phyloP scores from a whole-genome alignment of 805 yeast genomes.

The Debaryomyces castellii region DNA sequence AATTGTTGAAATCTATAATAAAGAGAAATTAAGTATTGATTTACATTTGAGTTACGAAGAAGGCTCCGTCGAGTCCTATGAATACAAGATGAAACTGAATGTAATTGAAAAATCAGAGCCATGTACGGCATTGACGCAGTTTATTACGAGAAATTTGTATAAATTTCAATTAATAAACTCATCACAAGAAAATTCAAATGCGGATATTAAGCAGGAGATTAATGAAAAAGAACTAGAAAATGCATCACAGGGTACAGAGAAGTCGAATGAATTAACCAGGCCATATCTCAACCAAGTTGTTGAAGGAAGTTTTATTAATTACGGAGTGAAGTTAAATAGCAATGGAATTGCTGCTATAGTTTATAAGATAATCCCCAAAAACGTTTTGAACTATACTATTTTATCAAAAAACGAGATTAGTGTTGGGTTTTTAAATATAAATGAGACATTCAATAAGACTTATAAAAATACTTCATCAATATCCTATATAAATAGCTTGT shows the following conservation, averaged over 20 bases:
- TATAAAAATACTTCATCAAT: slow-evolving; percentile 18
- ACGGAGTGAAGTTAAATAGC: slow-evolving; percentile 17
- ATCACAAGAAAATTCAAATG: slow-evolving; percentile 8
- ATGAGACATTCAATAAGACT: slow-evolving; percentile 4
- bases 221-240: slow-evolving; percentile 2
- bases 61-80: slow-evolving; percentile 17
- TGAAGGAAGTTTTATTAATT: slow-evolving; percentile 28
- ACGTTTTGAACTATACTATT: slow-evolving; percentile 25
- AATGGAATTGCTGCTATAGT: slow-evolving; percentile 21
- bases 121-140: slow-evolving; percentile 11
- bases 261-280: slow-evolving; percentile 8
- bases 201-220: slow-evolving; percentile 6
- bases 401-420: slow-evolving; percentile 22
- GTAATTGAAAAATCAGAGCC: not conserved
- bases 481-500: slow-evolving; percentile 19
- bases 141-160: slow-evolving; percentile 19
- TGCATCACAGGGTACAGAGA: not conserved
- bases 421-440: slow-evolving; percentile 23
- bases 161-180: slow-evolving; percentile 21
- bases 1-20: slow-evolving; percentile 2
- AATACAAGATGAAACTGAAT: slow-evolving; percentile 4
- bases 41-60: slow-evolving; percentile 16
- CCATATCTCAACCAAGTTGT: slow-evolving; percentile 18
- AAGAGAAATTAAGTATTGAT: slow-evolving; percentile 1
- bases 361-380: slow-evolving; percentile 25